A percentile compares a stretch with the other conserved stretches of the same genome.
Evolutionary conservation across 306 rosid species (phyloP).

Genomic region (Rubus parviflorus): DNA sequence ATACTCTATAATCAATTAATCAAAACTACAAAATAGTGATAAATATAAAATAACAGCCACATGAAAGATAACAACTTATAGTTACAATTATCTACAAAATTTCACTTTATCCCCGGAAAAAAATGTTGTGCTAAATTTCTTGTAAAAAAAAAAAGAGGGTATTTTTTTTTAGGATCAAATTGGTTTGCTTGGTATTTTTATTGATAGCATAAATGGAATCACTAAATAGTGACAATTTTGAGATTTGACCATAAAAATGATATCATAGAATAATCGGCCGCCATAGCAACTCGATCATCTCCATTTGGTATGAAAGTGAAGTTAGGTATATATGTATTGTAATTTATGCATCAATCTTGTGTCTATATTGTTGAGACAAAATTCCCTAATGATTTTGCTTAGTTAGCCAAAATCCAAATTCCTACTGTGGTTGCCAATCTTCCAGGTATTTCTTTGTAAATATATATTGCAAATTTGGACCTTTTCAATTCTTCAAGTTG

Average conservation of each 20-base stretch:
- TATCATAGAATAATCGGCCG: background rate
- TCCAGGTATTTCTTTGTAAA: slow-evolving; percentile 7
- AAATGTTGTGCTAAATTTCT: too few species aligned
- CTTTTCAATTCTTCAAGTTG: background rate
- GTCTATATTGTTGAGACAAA: slow-evolving; percentile 18
- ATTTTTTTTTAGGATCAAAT: background rate
- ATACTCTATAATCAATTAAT: too few species aligned
- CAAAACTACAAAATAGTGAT: too few species aligned
- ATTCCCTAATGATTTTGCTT: background rate
- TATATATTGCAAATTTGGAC: background rate
- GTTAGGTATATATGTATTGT: background rate
- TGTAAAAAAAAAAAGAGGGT: background rate
- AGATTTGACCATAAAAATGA: background rate
- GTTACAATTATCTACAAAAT: too few species aligned
- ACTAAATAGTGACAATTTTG: background rate
- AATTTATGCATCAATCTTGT: background rate
- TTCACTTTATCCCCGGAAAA: too few species aligned
- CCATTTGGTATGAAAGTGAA: background rate
- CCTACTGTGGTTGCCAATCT: background rate
- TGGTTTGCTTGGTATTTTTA: background rate
- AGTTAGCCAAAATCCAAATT: background rate
- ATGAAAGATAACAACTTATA: too few species aligned
- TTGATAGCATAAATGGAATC: background rate
- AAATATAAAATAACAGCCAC: too few species aligned
- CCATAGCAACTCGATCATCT: background rate